Evolutionary conservation across 2,329 filamentous ascomycete genomes (phyloP), one percentile per base, ranked within the genome.

Genomic region (Colletotrichum cereale): DNA sequence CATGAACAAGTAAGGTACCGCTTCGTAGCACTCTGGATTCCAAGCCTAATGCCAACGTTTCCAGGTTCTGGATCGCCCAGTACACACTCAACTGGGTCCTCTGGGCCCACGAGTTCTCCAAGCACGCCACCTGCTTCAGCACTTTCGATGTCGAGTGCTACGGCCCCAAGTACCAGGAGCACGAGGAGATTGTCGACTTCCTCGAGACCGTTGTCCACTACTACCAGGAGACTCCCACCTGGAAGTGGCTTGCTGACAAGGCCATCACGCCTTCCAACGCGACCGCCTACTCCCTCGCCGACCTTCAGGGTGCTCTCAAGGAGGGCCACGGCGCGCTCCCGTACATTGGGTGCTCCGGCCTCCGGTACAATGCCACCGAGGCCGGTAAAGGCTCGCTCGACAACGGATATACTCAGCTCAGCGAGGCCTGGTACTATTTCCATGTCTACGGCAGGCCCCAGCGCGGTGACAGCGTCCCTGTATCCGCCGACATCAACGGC

Each of bases 101-200:
- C 81, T 92, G 90, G 90, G 90, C 80, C 48, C 90, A 92, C 82
- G 90, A 92, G 77, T 92, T 90, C 82, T 86, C 84, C 80, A 92
- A 92, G 83, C 90, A 91, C 79, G 90, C 86, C 3, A 92, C 90
- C 18, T 93, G 90, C 84, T 92, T 83, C 83, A 89, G 86, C 57
- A 91, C 87, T 72, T 92, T 92, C 77, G 89, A 92, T 76, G 80
- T 84, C 7, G 85, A 88, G 38, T 93, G 91, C 85, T 92, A 91
- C 79, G 89, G 89, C 0, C 88, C 89, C 6, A 76, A 84, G 73
- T 89, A 90, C 78, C 77, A 78, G 58, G 62, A 87, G 74, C 86
- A 91, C 79, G 82, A 86, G 71, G 90, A 92, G 31, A 85, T 92
- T 1, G 82, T 90, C 42, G 87, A 91, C 73, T 92, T 87, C 82